Base-by-base conservation (phyloP, 148 eudicot species). In the Selenicereus undatus region DNA sequence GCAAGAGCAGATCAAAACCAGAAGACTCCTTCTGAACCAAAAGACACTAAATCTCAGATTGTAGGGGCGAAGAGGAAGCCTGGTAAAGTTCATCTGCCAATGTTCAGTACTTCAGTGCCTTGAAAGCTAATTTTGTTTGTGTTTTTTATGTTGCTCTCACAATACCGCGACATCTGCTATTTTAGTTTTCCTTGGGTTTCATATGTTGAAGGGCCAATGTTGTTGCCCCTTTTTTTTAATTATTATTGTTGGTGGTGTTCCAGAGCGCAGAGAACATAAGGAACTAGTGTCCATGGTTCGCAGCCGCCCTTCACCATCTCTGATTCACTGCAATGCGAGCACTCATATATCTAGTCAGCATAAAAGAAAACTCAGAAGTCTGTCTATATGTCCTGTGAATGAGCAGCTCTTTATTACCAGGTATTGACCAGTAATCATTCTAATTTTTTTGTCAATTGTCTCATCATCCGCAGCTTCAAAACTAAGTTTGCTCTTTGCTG, bases 281-380 rank as follows among this genome's bases (percentile, higher is more conserved):
- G 97, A 92, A 84, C 81, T 95, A 87, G 87, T 92, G 76, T 79
- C 88, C 30, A 70, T 87, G 81, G 86, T 95, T 35, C 79, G 87
- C 80, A 92, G 90, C 82, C 14, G 84, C 81, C 86, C 93, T 78
- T 91, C 93, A 68, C 91, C 97, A 17, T 68, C 83, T 78, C 76
- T 86, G 42, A 80, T 95, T 64, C 91, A 82, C 66, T 92, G 93
- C 81, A 87, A 86, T 81, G 85, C 89, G 71, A 84, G 85, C 78
- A 72, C 79, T 82, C 86, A 91, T 72, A 79, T 92, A 80, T 80
- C 97, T 45, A 91, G 97, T 83, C 97, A 91, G 85, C 99, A 95
- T 86, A 95, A 93, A 86, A 91, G 99, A 86, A 95, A 95, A 92
- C 84, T 92, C 83, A 88, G 97, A 90, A 95, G 92, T 88, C 89